phyloP scores from a whole-genome alignment of 208 protist genomes.

The Leishmania guyanensis region DNA sequence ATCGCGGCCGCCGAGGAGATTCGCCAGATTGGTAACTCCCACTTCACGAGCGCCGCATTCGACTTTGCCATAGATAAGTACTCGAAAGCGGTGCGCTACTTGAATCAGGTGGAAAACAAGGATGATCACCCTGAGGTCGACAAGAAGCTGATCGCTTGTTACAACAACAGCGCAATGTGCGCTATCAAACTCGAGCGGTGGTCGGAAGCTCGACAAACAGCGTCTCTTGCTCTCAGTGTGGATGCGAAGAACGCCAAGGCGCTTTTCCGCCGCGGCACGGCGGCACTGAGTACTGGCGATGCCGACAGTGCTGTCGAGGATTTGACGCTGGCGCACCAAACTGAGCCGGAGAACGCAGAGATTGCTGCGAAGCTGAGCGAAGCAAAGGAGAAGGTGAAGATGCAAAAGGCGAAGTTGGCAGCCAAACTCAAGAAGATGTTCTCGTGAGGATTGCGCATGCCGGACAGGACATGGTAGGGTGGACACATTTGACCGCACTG shows the following conservation, averaged over 20 bases:
- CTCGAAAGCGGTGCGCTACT: slow-evolving; percentile 75
- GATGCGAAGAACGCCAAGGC: slow-evolving; percentile 86
- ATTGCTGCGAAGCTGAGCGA: slow-evolving; percentile 71
- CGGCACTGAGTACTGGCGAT: slow-evolving; percentile 60
- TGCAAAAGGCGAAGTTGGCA: slow-evolving; percentile 80
- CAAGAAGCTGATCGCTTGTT: slow-evolving; percentile 82
- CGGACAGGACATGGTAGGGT: neutral
- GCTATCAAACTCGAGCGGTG: slow-evolving; percentile 69
- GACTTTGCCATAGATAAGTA: slow-evolving; percentile 83
- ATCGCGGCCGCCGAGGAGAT: slow-evolving; percentile 77
- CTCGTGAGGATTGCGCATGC: slow-evolving; percentile 30
- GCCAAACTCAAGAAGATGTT: slow-evolving; percentile 91
- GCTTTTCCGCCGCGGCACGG: slow-evolving; percentile 81
- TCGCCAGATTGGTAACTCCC: slow-evolving; percentile 77
- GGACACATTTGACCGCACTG: neutral
- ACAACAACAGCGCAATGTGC: slow-evolving; percentile 88
- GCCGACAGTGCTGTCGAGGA: slow-evolving; percentile 72
- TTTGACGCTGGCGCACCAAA: slow-evolving; percentile 49
- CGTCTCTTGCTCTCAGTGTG: slow-evolving; percentile 62
- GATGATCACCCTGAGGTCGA: slow-evolving; percentile 47
- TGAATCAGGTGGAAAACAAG: slow-evolving; percentile 48
- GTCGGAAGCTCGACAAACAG: slow-evolving; percentile 52
- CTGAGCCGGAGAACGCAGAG: slow-evolving; percentile 80
- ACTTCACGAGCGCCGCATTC: slow-evolving; percentile 73
- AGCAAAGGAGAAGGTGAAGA: slow-evolving; percentile 75